A percentile compares a stretch with the other conserved stretches of the same genome.
Evolutionary conservation across 805 yeast species (phyloP).

Genomic region (Nakazawaea siamensis): DNA sequence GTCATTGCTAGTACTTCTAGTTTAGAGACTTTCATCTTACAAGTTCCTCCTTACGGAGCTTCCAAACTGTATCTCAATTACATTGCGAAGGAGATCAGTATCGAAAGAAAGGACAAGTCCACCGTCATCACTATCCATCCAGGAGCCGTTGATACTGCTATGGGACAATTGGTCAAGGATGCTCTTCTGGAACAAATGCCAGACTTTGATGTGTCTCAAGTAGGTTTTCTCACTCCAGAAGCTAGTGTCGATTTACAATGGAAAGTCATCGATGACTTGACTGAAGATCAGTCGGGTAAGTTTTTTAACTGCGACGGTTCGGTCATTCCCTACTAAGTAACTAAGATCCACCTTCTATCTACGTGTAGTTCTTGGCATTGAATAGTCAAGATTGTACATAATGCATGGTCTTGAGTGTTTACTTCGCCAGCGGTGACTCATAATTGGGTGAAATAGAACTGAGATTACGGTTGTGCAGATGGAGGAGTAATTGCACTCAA

Average conservation of each 20-base stretch:
- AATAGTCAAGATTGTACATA: too few relatives aligned
- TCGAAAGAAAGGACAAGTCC: neutral
- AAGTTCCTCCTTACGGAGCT: neutral
- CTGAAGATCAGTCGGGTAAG: constrained; percentile 11
- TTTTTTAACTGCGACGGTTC: constrained; percentile 13
- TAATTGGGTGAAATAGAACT: too few relatives aligned
- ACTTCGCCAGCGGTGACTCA: too few relatives aligned
- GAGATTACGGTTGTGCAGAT: too few relatives aligned
- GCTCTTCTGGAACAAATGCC: too few relatives aligned
- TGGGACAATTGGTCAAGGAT: too few relatives aligned
- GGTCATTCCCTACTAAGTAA: neutral
- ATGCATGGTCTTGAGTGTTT: too few relatives aligned
- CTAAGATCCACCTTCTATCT: too few relatives aligned
- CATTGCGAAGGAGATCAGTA: neutral
- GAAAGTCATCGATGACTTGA: constrained; percentile 9
- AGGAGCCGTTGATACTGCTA: neutral
- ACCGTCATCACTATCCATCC: neutral
- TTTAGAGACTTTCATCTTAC: neutral
- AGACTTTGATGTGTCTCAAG: too few relatives aligned
- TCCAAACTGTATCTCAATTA: neutral
- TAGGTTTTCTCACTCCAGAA: too few relatives aligned
- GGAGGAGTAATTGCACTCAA: too few relatives aligned
- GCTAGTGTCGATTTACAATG: constrained; percentile 10
- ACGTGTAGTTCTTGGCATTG: too few relatives aligned
- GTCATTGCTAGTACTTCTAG: neutral